Evolutionary conservation across 768 basidiomycete genomes (phyloP).

Genomic region (Amanita fuliginea): DNA sequence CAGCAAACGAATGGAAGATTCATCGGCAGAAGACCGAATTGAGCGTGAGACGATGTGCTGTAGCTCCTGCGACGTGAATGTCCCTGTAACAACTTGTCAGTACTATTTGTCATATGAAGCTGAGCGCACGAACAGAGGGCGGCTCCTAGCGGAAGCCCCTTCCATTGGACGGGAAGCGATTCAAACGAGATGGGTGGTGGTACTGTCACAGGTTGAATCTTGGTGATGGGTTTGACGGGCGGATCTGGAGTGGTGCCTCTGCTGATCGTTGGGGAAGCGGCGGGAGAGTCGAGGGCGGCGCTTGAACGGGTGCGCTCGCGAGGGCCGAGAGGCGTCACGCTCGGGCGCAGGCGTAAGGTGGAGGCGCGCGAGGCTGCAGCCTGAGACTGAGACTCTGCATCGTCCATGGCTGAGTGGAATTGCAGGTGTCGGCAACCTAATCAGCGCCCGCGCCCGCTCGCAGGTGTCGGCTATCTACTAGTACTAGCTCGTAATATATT

Average conservation of each 20-base stretch:
- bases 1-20: slow-evolving; percentile 63
- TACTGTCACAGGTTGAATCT: slow-evolving; percentile 7
- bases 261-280: not conserved
- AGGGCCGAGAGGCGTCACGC: not conserved
- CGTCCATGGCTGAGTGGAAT: too few relatives aligned
- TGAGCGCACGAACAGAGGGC: slow-evolving; percentile 37
- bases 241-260: not conserved
- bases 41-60: slow-evolving; percentile 65
- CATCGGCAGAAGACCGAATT: slow-evolving; percentile 56
- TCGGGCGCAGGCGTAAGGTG: not conserved
- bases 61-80: slow-evolving; percentile 49
- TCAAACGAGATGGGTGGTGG: slow-evolving; percentile 50
- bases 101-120: slow-evolving; percentile 1
- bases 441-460: too few relatives aligned
- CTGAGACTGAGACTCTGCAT: not conserved
- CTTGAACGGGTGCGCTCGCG: not conserved
- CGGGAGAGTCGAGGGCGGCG: not conserved
- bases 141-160: slow-evolving; percentile 58
- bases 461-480: too few relatives aligned
- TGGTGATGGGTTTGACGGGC: not conserved
- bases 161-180: slow-evolving; percentile 46
- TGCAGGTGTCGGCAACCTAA: too few relatives aligned
- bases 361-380: not conserved
- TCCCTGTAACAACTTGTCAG: slow-evolving; percentile 25
- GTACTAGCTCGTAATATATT: too few relatives aligned